Conservation (phyloP, 176 grass and related monocot genomes). For the Cenchrus fungigraminus region DNA sequence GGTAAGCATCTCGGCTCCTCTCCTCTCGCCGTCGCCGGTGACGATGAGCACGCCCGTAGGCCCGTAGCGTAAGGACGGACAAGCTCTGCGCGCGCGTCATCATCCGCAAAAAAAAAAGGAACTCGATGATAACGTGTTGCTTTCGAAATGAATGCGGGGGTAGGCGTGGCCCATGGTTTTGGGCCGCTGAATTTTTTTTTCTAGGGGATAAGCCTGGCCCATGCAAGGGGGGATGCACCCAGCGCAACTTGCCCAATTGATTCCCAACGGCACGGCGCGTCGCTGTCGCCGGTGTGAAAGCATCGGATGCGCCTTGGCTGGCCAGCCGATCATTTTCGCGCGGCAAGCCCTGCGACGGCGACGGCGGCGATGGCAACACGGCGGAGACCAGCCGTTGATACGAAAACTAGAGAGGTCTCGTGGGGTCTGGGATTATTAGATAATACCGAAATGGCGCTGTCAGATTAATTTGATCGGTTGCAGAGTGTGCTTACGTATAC, state of each 20-base stretch:
- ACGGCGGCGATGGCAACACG: neutral
- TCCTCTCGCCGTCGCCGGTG: neutral
- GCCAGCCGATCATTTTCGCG: conserved; percentile 28
- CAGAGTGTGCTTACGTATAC: neutral
- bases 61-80: neutral
- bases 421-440: neutral
- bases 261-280: conserved; percentile 16
- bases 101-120: neutral
- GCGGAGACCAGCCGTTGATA: neutral
- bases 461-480: neutral
- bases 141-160: conserved; percentile 26
- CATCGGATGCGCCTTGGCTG: conserved; percentile 49
- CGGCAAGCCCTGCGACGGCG: conserved; percentile 24
- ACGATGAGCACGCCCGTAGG: too few relatives aligned
- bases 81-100: neutral
- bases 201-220: too few relatives aligned
- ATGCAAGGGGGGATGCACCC: conserved; percentile 10
- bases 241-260: conserved; percentile 44
- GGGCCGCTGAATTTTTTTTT: conserved; percentile 31
- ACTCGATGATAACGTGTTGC: conserved; percentile 11
- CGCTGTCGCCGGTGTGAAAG: conserved; percentile 42
- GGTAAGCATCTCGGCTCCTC: conserved; percentile 39
- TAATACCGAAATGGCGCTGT: neutral
- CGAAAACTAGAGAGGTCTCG: neutral
- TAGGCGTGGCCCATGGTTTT: conserved; percentile 34